Evolutionary conservation across 1,139 yeast genomes (phyloP).

Genomic region (Zygosaccharomyces sapae): DNA sequence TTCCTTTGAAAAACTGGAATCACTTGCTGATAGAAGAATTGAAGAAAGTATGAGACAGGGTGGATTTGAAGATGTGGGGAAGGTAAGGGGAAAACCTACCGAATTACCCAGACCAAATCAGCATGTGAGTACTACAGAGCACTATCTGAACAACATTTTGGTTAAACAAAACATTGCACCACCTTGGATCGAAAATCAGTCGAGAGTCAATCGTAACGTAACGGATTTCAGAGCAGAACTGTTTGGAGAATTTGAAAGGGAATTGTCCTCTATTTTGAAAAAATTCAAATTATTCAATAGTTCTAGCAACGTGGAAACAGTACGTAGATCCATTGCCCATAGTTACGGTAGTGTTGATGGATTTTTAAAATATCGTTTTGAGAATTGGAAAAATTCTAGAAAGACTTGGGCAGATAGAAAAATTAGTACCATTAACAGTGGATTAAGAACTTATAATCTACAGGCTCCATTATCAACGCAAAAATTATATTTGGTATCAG

Average conservation of each 20-base stretch:
- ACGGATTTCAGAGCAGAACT: constrained; percentile 40
- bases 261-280: constrained; percentile 8
- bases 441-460: constrained; percentile 67
- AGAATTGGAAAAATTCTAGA: constrained; percentile 42
- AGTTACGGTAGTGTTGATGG: constrained; percentile 14
- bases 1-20: constrained; percentile 46
- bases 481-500: constrained; percentile 54
- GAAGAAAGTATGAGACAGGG: constrained; percentile 73
- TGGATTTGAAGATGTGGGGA: constrained; percentile 52
- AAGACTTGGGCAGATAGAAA: constrained; percentile 43
- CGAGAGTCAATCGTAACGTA: constrained; percentile 49
- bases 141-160: constrained; percentile 66
- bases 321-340: constrained; percentile 16
- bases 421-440: constrained; percentile 50
- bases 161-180: constrained; percentile 76
- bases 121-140: constrained; percentile 56
- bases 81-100: constrained; percentile 60
- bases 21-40: constrained; percentile 69
- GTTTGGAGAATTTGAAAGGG: constrained; percentile 10
- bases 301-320: constrained; percentile 2
- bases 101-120: constrained; percentile 42
- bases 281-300: constrained; percentile 1
- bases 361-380: constrained; percentile 22
- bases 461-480: constrained; percentile 79
- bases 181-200: constrained; percentile 85